A percentile compares a stretch with the other conserved stretches of the same genome.
Evolutionary conservation across 257 asterid species (phyloP).

Genomic region (Solanum arcanum): DNA sequence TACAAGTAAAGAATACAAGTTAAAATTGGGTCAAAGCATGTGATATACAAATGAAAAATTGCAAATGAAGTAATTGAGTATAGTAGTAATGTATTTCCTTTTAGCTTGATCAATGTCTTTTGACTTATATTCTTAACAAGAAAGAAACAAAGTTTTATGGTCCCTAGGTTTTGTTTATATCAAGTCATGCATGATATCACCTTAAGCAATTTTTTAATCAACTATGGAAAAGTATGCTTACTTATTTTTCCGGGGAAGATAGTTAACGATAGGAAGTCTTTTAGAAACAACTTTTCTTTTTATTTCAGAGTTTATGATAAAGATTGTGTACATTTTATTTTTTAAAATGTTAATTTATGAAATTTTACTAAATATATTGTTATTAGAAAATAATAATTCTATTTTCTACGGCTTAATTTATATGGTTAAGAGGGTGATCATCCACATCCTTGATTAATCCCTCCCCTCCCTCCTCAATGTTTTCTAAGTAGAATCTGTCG

Average conservation of each 20-base stretch:
- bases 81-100: neutral
- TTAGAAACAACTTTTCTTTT: too few species aligned
- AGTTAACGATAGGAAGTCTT: neutral
- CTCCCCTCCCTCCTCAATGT: neutral
- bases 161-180: neutral
- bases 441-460: too few species aligned
- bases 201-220: neutral
- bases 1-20: neutral
- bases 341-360: too few species aligned
- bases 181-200: neutral
- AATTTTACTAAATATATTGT: too few species aligned
- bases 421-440: too few species aligned
- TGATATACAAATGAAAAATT: neutral
- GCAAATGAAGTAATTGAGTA: neutral
- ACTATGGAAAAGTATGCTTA: neutral
- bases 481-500: accelerated
- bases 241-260: neutral
- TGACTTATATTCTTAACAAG: neutral
- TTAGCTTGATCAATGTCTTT: neutral
- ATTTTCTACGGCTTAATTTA: too few species aligned
- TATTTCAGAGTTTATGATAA: too few species aligned
- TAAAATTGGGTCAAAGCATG: neutral
- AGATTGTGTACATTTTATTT: too few species aligned
- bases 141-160: neutral
- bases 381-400: too few species aligned